These are phyloP conservation scores for Boletellus emodensis DNA, from an alignment of 768 basidiomycete species.

Conservation along the genomic window DNA sequence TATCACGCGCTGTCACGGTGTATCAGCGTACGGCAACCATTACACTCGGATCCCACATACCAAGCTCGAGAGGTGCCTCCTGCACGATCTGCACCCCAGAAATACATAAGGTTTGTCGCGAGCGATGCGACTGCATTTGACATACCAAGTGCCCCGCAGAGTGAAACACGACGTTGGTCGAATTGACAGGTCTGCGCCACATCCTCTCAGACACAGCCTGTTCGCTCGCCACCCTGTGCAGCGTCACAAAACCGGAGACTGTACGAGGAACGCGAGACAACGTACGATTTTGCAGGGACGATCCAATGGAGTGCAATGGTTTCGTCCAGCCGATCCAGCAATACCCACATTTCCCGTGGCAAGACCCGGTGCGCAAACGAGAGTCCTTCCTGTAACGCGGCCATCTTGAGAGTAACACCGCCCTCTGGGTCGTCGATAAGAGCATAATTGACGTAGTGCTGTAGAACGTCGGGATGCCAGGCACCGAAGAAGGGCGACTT, in stretches of 20 bases:
- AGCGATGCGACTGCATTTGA: background rate
- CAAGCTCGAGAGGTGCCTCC: constrained; percentile 29
- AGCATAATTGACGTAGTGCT: constrained; percentile 57
- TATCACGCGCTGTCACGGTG: constrained; percentile 17
- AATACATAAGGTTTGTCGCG: background rate
- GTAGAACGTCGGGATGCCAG: constrained; percentile 66
- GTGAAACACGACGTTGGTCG: constrained; percentile 28
- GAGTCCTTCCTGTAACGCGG: constrained; percentile 59
- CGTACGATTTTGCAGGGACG: constrained; percentile 21
- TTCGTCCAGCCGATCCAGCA: constrained; percentile 25
- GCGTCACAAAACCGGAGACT: background rate
- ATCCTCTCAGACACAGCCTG: constrained; percentile 18
- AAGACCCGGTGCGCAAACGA: constrained; percentile 48
- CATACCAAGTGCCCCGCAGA: constrained; percentile 29
- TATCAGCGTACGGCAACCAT: background rate
- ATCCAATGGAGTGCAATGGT: constrained; percentile 29
- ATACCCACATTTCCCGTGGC: constrained; percentile 25
- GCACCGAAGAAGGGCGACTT: constrained; percentile 61
- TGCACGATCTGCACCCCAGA: constrained; percentile 21
- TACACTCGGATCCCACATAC: constrained; percentile 6
- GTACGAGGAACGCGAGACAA: background rate
- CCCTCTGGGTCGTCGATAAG: constrained; percentile 36
- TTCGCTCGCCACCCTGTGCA: constrained; percentile 12
- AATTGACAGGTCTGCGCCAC: constrained; percentile 29
- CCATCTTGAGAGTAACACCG: constrained; percentile 59